These are phyloP conservation scores for Diplodia intermedia DNA, from an alignment of 2,329 filamentous ascomycete genomes.

Conservation along the genomic window DNA sequence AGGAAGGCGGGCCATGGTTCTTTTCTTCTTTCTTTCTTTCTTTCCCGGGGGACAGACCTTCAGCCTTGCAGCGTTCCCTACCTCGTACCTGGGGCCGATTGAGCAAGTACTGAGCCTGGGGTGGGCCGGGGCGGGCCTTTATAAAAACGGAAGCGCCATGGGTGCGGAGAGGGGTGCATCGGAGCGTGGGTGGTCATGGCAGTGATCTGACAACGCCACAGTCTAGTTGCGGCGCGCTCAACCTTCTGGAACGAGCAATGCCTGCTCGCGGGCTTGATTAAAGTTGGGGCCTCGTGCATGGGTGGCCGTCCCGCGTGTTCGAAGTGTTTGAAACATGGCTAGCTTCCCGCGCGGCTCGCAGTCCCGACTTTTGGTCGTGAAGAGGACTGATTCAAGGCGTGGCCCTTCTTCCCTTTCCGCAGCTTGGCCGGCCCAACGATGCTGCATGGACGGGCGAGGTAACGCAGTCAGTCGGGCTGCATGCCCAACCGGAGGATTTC, in stretches of 20 bases:
- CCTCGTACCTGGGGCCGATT: not conserved
- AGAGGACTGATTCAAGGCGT: not conserved
- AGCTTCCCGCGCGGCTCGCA: constrained; percentile 6
- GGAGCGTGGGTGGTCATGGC: not conserved
- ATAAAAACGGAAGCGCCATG: not conserved
- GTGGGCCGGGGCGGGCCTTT: not conserved
- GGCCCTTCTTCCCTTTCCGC: constrained; percentile 5
- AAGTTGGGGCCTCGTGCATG: constrained; percentile 23
- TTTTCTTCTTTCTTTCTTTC: not conserved
- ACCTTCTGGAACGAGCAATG: constrained; percentile 17
- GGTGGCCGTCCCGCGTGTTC: not conserved
- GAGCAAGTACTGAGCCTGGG: not conserved
- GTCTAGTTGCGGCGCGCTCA: constrained; percentile 6
- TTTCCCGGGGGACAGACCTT: not conserved
- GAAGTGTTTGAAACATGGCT: constrained; percentile 12
- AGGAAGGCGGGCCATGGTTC: constrained; percentile 5
- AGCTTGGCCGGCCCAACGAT: not conserved
- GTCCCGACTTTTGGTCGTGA: not conserved
- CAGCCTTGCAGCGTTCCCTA: not conserved
- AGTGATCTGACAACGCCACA: constrained; percentile 8
- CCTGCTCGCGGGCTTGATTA: constrained; percentile 1
- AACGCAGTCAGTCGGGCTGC: constrained; percentile 11
- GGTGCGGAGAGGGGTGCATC: not conserved
- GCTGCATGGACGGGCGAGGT: constrained; percentile 21
- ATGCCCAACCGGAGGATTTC: constrained; percentile 14